These are phyloP conservation scores for Endotrypanum monterogeii DNA, from an alignment of 208 protist species.

Conservation along the genomic window DNA sequence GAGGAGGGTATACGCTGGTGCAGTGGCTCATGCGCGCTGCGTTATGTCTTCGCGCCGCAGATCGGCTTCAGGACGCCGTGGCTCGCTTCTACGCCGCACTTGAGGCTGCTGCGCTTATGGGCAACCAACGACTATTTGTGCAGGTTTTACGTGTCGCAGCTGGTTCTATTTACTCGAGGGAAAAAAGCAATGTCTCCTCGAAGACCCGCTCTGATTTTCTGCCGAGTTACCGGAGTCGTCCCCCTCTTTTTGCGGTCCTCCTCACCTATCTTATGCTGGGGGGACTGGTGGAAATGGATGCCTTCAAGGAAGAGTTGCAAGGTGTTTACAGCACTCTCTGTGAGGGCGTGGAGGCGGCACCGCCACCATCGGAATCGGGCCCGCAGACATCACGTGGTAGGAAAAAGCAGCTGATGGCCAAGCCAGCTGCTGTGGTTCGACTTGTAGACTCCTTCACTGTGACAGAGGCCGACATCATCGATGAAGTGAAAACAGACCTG, in stretches of 20 bases:
- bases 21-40: conserved; percentile 80
- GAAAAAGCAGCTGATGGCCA: conserved; percentile 18
- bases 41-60: conserved; percentile 54
- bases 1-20: conserved; percentile 60
- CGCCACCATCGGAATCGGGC: conserved; percentile 3
- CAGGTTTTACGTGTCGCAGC: conserved; percentile 67
- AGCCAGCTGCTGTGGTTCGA: conserved; percentile 17
- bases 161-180: conserved; percentile 19
- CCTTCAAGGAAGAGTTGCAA: conserved; percentile 36
- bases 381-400: conserved; percentile 12
- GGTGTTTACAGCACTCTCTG: conserved; percentile 28
- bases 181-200: conserved; percentile 1
- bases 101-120: conserved; percentile 48
- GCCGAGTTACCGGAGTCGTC: conserved; percentile 21
- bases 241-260: conserved; percentile 34
- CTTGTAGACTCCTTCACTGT: conserved; percentile 25
- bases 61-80: conserved; percentile 49
- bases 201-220: conserved; percentile 32
- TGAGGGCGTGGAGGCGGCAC: conserved; percentile 15
- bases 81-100: conserved; percentile 42
- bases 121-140: conserved; percentile 68
- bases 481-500: conserved; percentile 78
- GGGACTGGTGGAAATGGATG: conserved; percentile 27
- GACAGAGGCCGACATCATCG: conserved; percentile 42
- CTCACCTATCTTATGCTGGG: conserved; percentile 42